Base-by-base conservation (phyloP, 176 grass and related monocot species). In the Melocanna baccifera region DNA sequence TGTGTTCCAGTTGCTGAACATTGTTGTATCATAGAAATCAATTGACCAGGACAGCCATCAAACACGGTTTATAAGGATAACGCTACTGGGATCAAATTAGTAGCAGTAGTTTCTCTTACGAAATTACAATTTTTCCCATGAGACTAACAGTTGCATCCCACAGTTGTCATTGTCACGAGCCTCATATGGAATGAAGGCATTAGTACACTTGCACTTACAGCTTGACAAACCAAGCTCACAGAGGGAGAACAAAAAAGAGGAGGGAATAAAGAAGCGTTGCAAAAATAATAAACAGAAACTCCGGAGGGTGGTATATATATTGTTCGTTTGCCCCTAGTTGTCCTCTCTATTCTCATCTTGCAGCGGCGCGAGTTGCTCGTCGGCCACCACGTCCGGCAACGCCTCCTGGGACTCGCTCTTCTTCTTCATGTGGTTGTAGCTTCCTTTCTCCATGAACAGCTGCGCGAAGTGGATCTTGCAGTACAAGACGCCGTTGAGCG, bases 391-490 rank as follows among this genome's bases (percentile, higher is more conserved):
- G 42, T 87, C 89, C 20, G 89, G 85, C 81, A 87, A 14, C 43
- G 47, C 80, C 75, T 91, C 90, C 43, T 93, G 77, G 13, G 83
- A 84, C 7, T 64, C 9, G 41, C 32, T 91, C 78, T 87, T 91
- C 87, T 92, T 98, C 69, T 84, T 92, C 83, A 98, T 79, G 86
- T 98, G 91, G 69, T 25, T 95, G 80, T 98, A 98, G 91, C 96
- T 98, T 52, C 96, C 96, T 81, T 95, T 98, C 93, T 98, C 96
- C 91, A 91, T 95, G 89, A 98, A 98, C 39, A 98, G 80, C 84
- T 98, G 96, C 18, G 20, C 57, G 50, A 98, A 98, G 86, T 98
- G 96, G 81, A 94, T 94, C 91, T 93, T 98, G 89, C 96, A 98
- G 91, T 92, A 98, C 73, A 98, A 88, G 59, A 90, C 90, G 59